Base-by-base conservation (phyloP, 345 rosid species). In the Rhodamnia argentea region DNA sequence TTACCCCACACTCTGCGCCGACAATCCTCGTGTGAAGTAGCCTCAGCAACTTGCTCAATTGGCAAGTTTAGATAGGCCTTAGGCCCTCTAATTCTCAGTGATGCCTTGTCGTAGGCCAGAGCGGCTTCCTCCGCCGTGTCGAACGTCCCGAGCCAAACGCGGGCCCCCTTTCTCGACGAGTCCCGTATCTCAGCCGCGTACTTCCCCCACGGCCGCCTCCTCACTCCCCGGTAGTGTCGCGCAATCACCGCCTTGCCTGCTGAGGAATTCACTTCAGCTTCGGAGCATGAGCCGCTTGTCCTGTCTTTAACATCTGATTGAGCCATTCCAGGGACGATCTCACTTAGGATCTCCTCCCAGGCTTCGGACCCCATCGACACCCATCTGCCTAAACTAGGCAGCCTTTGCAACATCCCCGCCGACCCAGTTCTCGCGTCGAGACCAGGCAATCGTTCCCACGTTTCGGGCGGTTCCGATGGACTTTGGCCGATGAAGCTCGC, bases 141-240 rank as follows among this genome's bases (percentile, higher is more conserved):
- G 70, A 95, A 96, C 12, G 99, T 96, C 86, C 99, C 98, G 1
- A 96, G 96, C 98, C 98, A 96, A 86, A 93, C 94, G 50, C 99
- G 87, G 22, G 92, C 94, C 16, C 98, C 96, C 58, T 95, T 94
- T 32, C 91, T 89, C 18, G 93, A 86, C 4, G 97, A 94, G 83
- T 96, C 99, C 88, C 98, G 89, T 78, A 96, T 96, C 91, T 95
- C 98, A 0, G 99, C 98, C 10, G 98, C 98, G 22, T 90, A 95
- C 85, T 94, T 96, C 3, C 98, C 99, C 99, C 98, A 95, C 0
- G 97, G 99, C 87, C 98, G 90, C 84, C 95, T 88, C 86, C 99
- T 85, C 29, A 95, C 99, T 70, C 99, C 99, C 40, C 99, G 85
- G 88, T 92, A 95, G 52, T 94, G 98, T 82, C 87, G 90, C 53